These are phyloP conservation scores for Paramecium sexaurelia DNA, from an alignment of 73 alveolate genomes.

Conservation along the genomic window DNA sequence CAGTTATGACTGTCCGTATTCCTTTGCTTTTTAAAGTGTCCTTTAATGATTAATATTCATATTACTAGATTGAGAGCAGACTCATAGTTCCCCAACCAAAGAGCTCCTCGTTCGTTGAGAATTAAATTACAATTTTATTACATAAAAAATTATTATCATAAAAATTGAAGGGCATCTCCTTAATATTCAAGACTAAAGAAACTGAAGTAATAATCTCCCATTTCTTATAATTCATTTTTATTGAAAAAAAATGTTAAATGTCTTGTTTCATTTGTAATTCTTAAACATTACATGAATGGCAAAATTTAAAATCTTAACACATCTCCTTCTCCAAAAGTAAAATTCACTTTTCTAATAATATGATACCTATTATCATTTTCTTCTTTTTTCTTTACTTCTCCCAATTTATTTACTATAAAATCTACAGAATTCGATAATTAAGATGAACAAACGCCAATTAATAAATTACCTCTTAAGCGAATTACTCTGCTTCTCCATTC, in stretches of 20 bases:
- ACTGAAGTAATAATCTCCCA: conserved; percentile 12
- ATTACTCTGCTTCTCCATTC: conserved; percentile 3
- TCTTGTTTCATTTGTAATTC: conserved; percentile 31
- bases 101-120: conserved; percentile 6
- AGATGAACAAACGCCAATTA: conserved; percentile 23
- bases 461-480: background rate
- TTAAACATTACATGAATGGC: background rate
- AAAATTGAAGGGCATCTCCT: conserved; percentile 50
- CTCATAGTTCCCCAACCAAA: background rate
- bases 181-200: conserved; percentile 24
- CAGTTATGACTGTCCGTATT: background rate
- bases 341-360: conserved; percentile 12
- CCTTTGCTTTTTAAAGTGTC: background rate
- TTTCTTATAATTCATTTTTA: conserved; percentile 5
- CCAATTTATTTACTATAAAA: conserved; percentile 24
- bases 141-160: conserved; percentile 9
- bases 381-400: conserved; percentile 34
- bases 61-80: background rate
- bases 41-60: background rate
- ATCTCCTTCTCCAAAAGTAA: conserved; percentile 49
- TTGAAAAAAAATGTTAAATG: background rate
- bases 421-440: conserved; percentile 20
- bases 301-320: background rate
- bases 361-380: conserved; percentile 34
- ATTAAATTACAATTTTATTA: background rate